Base-by-base conservation (phyloP, 2,329 filamentous ascomycete genomes). In the Elsinoe batatas region DNA sequence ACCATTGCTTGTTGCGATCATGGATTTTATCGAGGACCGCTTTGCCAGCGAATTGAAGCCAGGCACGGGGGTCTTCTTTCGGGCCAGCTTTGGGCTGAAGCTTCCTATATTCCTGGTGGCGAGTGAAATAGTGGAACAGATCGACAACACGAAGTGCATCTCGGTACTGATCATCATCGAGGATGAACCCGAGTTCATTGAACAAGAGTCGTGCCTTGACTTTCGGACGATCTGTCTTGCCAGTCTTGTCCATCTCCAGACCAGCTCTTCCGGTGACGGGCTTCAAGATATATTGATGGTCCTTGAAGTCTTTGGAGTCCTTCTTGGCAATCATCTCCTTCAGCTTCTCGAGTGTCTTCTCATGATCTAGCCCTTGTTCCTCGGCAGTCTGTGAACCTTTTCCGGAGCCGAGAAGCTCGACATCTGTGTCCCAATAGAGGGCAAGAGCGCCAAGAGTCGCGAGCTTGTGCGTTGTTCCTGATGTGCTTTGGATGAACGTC, bases 101-200 rank as follows among this genome's bases (percentile, higher is more conserved):
- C 64, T 86, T 91, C 68, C 94, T 94, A 74, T 97, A 96, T 68
- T 99, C 91, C 69, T 97, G 93, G 62, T 98, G 93, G 32, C 91
- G 85, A 63, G 96, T 87, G 69, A 97, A 98, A 72, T 95, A 97
- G 70, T 98, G 93, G 75, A 99, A 98, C 2, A 97, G 77, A 67
- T 99, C 93, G 1, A 97, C 87, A 76, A 99, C 87, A 93, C 98
- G 98, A 57, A 99, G 74, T 4, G 86, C 89, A 72, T 99, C 93
- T 30, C 94, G 87, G 67, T 99, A 99, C 68, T 99, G 93, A 61
- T 96, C 83, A 61, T 98, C 91, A 63, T 99, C 94, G 32, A 99
- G 79, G n/a, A 97, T 88, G 60, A 99, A 85, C 51, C 94, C 93
- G 57, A 99, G 91, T 67, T 99, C 94, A 66, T 99, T 91, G 64